A percentile compares a stretch with the other conserved stretches of the same genome.
phyloP scores from a whole-genome alignment of 371 early-diverging fungal genomes.

The Sporodiniella umbellata region DNA sequence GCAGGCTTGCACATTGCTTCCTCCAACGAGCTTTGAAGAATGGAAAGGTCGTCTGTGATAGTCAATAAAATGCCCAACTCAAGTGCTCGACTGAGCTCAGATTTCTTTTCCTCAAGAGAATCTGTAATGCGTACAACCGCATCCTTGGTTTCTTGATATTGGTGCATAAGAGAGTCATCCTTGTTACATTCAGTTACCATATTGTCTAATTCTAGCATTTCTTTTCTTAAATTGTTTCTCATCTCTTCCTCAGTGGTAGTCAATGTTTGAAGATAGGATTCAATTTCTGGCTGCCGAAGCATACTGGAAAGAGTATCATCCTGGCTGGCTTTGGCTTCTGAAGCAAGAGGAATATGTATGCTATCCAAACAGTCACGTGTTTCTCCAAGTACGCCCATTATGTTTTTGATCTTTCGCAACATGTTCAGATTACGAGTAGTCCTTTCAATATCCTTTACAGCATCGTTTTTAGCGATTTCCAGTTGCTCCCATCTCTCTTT shows the following conservation, averaged over 20 bases:
- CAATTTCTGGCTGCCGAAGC: conserved; percentile 9
- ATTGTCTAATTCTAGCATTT: conserved; percentile 5
- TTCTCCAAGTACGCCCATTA: conserved; percentile 34
- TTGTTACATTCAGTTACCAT: conserved; percentile 12
- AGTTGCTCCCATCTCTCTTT: conserved; percentile 16
- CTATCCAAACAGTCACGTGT: conserved; percentile 19
- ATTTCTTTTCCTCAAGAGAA: conserved; percentile 20
- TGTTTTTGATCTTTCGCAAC: conserved; percentile 35
- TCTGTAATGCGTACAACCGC: conserved; percentile 10
- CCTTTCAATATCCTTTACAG: conserved; percentile 2
- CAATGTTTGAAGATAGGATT: conserved; percentile 1
- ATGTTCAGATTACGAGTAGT: conserved; percentile 24
- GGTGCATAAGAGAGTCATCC: conserved; percentile 15
- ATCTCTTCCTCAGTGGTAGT: conserved; percentile 7
- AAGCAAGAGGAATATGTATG: background rate
- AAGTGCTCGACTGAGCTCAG: conserved; percentile 21
- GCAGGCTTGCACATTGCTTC: conserved; percentile 35
- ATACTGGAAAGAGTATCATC: conserved; percentile 4
- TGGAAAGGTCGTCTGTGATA: conserved; percentile 33
- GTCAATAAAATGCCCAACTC: conserved; percentile 27
- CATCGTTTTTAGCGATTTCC: conserved; percentile 2
- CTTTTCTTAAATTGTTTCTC: conserved; percentile 11
- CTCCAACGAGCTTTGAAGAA: conserved; percentile 36
- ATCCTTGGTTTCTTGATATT: conserved; percentile 15
- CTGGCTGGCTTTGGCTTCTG: background rate